Evolutionary conservation across 2,329 filamentous ascomycete genomes (phyloP).

Genomic region (Zalaria obscura): DNA sequence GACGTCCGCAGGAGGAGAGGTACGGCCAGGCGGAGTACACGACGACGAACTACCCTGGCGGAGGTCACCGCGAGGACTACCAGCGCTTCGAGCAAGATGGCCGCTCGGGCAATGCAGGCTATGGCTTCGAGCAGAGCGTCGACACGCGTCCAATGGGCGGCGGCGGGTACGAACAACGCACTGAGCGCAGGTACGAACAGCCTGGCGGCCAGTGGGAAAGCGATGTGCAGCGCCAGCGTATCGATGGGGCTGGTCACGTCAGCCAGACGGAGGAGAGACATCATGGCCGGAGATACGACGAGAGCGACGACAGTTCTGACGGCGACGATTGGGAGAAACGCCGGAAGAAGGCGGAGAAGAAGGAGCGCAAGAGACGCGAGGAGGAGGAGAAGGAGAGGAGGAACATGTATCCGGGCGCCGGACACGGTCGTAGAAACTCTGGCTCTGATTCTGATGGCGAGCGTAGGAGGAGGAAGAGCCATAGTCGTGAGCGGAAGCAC

Average conservation of each 20-base stretch:
- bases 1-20: slow-evolving; percentile 23
- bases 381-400: slow-evolving; percentile 18
- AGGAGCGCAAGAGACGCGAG: slow-evolving; percentile 26
- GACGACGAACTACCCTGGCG: slow-evolving; percentile 43
- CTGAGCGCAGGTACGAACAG: slow-evolving; percentile 37
- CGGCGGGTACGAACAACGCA: slow-evolving; percentile 45
- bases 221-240: slow-evolving; percentile 19
- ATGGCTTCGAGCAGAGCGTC: slow-evolving; percentile 44
- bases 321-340: slow-evolving; percentile 13
- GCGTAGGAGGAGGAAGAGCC: slow-evolving; percentile 2
- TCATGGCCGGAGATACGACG: slow-evolving; percentile 14
- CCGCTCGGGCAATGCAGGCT: slow-evolving; percentile 25
- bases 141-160: slow-evolving; percentile 38
- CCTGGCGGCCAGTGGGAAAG: slow-evolving; percentile 26
- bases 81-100: slow-evolving; percentile 41
- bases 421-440: slow-evolving; percentile 9
- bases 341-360: slow-evolving; percentile 25
- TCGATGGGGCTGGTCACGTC: slow-evolving; percentile 13
- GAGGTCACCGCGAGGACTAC: slow-evolving; percentile 46
- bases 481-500: neutral
- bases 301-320: slow-evolving; percentile 18
- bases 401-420: slow-evolving; percentile 6
- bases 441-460: slow-evolving; percentile 9
- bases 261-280: slow-evolving; percentile 10
- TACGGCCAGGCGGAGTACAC: slow-evolving; percentile 49